Conservation (phyloP, 768 basidiomycete genomes). For the Leucogyrophana mollusca region DNA sequence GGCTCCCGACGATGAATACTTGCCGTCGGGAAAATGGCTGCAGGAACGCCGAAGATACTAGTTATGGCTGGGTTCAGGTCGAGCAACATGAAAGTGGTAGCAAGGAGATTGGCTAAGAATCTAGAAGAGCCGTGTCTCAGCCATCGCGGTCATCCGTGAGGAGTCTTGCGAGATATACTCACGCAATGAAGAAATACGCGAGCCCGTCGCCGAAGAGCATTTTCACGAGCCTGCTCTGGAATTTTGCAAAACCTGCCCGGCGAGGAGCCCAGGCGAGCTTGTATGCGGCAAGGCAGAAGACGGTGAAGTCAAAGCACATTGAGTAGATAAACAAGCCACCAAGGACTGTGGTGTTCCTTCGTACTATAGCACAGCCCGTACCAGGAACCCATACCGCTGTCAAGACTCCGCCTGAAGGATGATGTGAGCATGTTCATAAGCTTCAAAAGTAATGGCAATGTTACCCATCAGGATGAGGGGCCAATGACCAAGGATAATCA, state of each 20-base stretch:
- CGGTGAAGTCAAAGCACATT: conserved; percentile 69
- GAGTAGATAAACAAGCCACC: conserved; percentile 75
- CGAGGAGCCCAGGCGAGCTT: conserved; percentile 43
- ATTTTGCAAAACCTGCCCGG: conserved; percentile 18
- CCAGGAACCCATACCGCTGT: conserved; percentile 51
- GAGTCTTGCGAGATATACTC: conserved; percentile 32
- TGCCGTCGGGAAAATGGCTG: too few relatives aligned
- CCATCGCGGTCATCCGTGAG: conserved; percentile 6
- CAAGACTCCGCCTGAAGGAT: conserved; percentile 49
- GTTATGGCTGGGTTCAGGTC: too few relatives aligned
- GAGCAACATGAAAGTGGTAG: conserved; percentile 59
- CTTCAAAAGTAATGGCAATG: background rate
- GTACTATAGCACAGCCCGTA: conserved; percentile 50
- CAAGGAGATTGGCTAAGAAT: conserved; percentile 41
- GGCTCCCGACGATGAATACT: too few relatives aligned
- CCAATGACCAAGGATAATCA: conserved; percentile 69
- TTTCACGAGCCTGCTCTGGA: conserved; percentile 47
- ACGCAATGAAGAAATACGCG: conserved; percentile 77
- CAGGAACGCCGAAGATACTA: too few relatives aligned
- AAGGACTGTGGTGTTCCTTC: conserved; percentile 61
- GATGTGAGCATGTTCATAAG: too few relatives aligned
- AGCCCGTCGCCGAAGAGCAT: conserved; percentile 73
- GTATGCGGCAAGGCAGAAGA: conserved; percentile 57
- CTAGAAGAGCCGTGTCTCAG: conserved; percentile 13
- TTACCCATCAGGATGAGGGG: conserved; percentile 64